A percentile compares a stretch with the other conserved stretches of the same genome.
These are phyloP conservation scores for Chaetomium globosum DNA, from an alignment of 2,329 filamentous ascomycete genomes.

Conservation along the genomic window DNA sequence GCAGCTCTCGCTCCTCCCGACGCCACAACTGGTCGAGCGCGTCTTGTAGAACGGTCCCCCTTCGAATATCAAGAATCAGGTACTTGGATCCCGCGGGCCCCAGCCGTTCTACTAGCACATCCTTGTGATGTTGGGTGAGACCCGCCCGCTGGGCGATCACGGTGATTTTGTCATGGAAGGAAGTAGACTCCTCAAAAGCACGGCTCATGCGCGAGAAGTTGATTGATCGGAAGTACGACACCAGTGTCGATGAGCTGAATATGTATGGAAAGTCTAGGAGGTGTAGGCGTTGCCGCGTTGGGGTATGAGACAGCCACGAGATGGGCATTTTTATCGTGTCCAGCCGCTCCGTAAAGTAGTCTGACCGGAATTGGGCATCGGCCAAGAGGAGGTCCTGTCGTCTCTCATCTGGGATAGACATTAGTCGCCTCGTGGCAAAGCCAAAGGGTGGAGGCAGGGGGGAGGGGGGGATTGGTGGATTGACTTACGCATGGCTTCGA, in stretches of 20 bases:
- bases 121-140: conserved; percentile 61
- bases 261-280: conserved; percentile 80
- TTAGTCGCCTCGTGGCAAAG: conserved; percentile 8
- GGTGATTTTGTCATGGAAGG: conserved; percentile 58
- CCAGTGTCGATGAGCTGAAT: conserved; percentile 71
- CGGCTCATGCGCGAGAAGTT: conserved; percentile 87
- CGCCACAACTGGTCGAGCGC: conserved; percentile 89
- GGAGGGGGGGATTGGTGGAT: not conserved
- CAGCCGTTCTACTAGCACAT: conserved; percentile 64
- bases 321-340: conserved; percentile 74
- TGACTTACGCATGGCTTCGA: conserved; percentile 70
- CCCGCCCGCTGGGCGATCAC: conserved; percentile 58
- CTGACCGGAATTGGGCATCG: conserved; percentile 71
- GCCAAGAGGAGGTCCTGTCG: conserved; percentile 65
- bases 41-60: conserved; percentile 69
- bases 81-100: conserved; percentile 70
- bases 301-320: conserved; percentile 66
- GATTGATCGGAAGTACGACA: conserved; percentile 83
- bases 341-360: conserved; percentile 74
- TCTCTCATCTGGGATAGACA: conserved; percentile 56
- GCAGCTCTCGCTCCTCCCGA: conserved; percentile 76
- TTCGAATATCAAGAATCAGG: conserved; percentile 68
- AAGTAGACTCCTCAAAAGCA: conserved; percentile 70
- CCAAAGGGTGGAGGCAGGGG: too few relatives aligned
- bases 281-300: conserved; percentile 68